Evolutionary conservation across 202 grass and related monocot species (phyloP).

Genomic region (Sporobolus alterniflorus): DNA sequence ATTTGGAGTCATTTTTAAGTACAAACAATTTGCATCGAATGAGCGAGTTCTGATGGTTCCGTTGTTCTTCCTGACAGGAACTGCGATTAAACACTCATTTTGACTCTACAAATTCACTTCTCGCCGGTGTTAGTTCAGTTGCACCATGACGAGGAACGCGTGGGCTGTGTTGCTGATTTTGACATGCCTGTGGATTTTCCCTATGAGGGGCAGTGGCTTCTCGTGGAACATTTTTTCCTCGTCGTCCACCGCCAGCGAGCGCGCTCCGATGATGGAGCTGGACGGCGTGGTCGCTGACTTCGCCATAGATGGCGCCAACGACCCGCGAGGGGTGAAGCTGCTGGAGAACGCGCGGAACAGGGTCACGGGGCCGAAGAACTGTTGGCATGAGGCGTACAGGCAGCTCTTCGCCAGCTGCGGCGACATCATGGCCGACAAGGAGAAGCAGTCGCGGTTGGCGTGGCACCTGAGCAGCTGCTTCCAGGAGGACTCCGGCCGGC

Average conservation of each 20-base stretch:
- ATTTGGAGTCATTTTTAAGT: background rate
- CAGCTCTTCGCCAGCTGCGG: constrained; percentile 75
- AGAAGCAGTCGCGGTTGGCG: constrained; percentile 75
- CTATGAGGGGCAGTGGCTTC: constrained; percentile 5
- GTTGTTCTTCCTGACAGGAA: constrained; percentile 35
- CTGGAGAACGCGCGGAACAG: constrained; percentile 76
- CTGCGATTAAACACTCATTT: constrained; percentile 26
- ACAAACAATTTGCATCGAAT: background rate
- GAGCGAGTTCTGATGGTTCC: constrained; percentile 14
- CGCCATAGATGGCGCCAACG: constrained; percentile 40
- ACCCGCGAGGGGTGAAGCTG: constrained; percentile 54
- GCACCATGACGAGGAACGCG: constrained; percentile 11
- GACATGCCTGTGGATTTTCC: constrained; percentile 31
- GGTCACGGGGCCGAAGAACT: constrained; percentile 54
- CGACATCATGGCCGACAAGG: constrained; percentile 83
- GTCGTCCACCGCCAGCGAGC: background rate
- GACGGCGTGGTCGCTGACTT: constrained; percentile 44
- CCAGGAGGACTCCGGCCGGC: constrained; percentile 81
- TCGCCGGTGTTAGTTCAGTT: background rate
- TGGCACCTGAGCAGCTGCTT: constrained; percentile 96
- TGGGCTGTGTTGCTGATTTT: constrained; percentile 5
- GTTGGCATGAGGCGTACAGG: constrained; percentile 89
- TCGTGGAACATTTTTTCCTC: constrained; percentile 60
- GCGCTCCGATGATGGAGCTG: constrained; percentile 3
- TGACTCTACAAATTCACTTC: background rate